Base-by-base conservation (phyloP, 2,329 filamentous ascomycete genomes). In the Byssochlamys sp. region DNA sequence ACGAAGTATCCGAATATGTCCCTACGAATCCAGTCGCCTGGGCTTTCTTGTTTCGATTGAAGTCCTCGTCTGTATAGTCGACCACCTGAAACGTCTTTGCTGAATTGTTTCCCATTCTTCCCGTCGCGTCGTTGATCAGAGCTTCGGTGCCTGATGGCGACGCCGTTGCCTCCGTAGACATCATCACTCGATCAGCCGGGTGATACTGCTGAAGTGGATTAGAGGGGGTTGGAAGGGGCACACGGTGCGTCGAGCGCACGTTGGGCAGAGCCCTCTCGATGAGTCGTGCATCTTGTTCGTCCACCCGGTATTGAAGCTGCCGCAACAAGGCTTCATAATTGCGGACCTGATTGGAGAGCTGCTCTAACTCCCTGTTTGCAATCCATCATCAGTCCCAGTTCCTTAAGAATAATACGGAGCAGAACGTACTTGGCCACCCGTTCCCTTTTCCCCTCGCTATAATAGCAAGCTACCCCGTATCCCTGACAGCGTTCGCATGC, bases 391-490 rank as follows among this genome's bases (percentile, higher is more conserved):
- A 61, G 57, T 24, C 25, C 50, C n/a, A 60, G 54, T 55, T 55
- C 25, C 25, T 14, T 10, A 52, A 54, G 45, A 53, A 54, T 27
- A 29, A 53, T 31, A 28, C n/a, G 55, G 55, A 33, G 56, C 55
- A 53, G 50, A 55, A 65, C 69, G 55, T 63, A 77, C 75, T 74
- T 77, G 59, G 69, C 69, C 60, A 71, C 70, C 61, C 71, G 69
- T 60, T 77, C 75, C 55, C 71, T 67, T 62, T 76, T 78, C 45
- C 75, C 72, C 62, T 76, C 74, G 31, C 73, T 73, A 59, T 78
- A 78, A 14, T 69, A 72, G 63, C 75, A 78, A 3, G 58, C 59
- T 39, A 73, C 67, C 7, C 71, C 71, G 27, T 71, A 65, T 59
- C 77, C 75, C 63, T 72, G 68, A 59, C 75, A 78, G 53, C 75